phyloP scores from a whole-genome alignment of 163 green algal genomes.

The Scenedesmus sp. region DNA sequence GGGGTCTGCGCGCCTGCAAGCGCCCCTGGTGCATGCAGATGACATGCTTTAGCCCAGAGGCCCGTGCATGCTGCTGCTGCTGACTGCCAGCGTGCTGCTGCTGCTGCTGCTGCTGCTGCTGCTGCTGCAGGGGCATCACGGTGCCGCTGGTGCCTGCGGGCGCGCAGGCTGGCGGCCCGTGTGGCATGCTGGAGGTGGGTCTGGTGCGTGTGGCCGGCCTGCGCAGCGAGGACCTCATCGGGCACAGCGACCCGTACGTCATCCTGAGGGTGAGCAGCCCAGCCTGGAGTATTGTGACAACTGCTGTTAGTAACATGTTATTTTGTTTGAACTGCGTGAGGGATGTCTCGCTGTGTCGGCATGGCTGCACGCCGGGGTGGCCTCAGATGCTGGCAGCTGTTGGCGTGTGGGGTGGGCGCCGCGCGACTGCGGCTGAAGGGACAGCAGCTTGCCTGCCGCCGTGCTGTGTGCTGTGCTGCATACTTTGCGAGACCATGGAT shows the following conservation, averaged over 20 bases:
- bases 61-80: conserved; percentile 11
- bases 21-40: conserved; percentile 23
- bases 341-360: too few species aligned
- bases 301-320: neutral
- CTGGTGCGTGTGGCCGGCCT: conserved; percentile 33
- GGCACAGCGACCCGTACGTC: conserved; percentile 53
- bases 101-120: neutral
- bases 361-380: too few species aligned
- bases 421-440: too few species aligned
- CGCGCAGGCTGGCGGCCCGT: neutral
- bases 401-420: too few species aligned
- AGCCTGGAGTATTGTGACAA: too few species aligned
- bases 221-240: conserved; percentile 48
- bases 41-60: neutral
- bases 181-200: conserved; percentile 40
- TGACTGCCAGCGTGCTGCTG: neutral
- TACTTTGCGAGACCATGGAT: too few species aligned
- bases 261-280: conserved; percentile 43
- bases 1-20: neutral
- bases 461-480: too few species aligned
- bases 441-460: too few species aligned
- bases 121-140: conserved; percentile 19
- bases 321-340: neutral
- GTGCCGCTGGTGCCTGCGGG: conserved; percentile 40
- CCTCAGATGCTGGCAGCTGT: too few species aligned